These are phyloP conservation scores for Liriodendron chinense DNA, from an alignment of 164 flowering plant species.

Conservation along the genomic window DNA sequence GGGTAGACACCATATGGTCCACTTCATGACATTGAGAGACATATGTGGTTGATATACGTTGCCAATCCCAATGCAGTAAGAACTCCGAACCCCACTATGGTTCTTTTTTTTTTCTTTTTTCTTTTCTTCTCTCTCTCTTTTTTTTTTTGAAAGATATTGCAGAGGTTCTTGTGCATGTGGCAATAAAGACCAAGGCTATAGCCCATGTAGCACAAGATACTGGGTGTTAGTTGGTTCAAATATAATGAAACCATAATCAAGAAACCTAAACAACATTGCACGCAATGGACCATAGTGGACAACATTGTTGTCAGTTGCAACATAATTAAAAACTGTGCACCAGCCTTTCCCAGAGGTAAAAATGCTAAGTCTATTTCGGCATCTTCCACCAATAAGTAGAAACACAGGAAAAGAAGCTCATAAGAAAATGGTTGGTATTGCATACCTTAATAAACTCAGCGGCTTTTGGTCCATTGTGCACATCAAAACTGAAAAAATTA, in stretches of 20 bases:
- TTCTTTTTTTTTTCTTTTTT: no score
- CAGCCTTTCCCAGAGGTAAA: neutral
- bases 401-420: neutral
- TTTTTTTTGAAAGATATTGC: neutral
- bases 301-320: neutral
- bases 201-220: neutral
- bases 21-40: no score
- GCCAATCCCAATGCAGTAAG: no score
- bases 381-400: neutral
- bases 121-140: no score
- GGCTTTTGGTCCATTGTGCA: constrained; percentile 85
- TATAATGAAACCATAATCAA: no score
- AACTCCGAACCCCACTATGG: neutral
- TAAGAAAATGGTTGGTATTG: neutral
- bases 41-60: no score
- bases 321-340: neutral
- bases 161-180: neutral
- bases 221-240: neutral
- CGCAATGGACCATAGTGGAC: neutral
- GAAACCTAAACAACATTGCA: neutral
- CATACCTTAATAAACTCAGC: constrained; percentile 88
- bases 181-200: neutral
- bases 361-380: neutral
- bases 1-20: no score
- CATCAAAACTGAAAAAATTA: constrained; percentile 69